Conservation (phyloP, 2,329 filamentous ascomycete genomes). For the Hymenoscyphus repandus region DNA sequence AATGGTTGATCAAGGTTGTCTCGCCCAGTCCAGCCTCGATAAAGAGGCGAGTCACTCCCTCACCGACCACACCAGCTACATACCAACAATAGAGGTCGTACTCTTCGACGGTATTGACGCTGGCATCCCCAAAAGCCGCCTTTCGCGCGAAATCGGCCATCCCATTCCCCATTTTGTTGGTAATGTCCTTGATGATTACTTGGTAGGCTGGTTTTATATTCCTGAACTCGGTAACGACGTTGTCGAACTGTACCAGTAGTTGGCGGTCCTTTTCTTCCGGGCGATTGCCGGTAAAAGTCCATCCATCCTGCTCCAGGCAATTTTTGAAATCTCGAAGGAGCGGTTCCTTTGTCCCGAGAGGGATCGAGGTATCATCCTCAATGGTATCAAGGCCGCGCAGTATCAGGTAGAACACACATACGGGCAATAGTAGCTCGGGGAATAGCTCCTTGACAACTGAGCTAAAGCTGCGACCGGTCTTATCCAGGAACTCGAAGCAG, state of each 20-base stretch:
- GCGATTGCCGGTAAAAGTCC: slow-evolving; percentile 82
- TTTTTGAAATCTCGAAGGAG: slow-evolving; percentile 77
- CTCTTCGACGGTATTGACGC: slow-evolving; percentile 76
- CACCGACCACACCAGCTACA: slow-evolving; percentile 92
- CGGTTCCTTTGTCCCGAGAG: slow-evolving; percentile 75
- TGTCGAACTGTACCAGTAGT: slow-evolving; percentile 85
- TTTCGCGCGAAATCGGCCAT: slow-evolving; percentile 95
- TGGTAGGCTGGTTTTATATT: slow-evolving; percentile 80
- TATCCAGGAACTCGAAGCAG: no score
- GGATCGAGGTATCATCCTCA: slow-evolving; percentile 95
- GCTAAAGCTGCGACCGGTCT: slow-evolving; percentile 48
- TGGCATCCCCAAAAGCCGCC: slow-evolving; percentile 70
- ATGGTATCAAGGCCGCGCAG: slow-evolving; percentile 95
- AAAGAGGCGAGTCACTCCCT: slow-evolving; percentile 85
- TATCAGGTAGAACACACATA: slow-evolving; percentile 87
- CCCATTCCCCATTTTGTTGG: slow-evolving; percentile 90
- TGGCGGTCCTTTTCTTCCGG: slow-evolving; percentile 92
- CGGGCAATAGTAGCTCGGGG: slow-evolving; percentile 83
- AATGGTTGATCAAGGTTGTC: slow-evolving; percentile 63
- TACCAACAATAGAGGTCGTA: slow-evolving; percentile 98
- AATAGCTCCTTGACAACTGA: slow-evolving; percentile 94
- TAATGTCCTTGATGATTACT: slow-evolving; percentile 87
- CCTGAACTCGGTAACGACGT: slow-evolving; percentile 80
- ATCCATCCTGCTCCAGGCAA: slow-evolving; percentile 75
- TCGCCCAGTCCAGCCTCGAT: slow-evolving; percentile 84